phyloP scores from a whole-genome alignment of 2,329 filamentous ascomycete genomes.

The Paraconiothyrium sp. region DNA sequence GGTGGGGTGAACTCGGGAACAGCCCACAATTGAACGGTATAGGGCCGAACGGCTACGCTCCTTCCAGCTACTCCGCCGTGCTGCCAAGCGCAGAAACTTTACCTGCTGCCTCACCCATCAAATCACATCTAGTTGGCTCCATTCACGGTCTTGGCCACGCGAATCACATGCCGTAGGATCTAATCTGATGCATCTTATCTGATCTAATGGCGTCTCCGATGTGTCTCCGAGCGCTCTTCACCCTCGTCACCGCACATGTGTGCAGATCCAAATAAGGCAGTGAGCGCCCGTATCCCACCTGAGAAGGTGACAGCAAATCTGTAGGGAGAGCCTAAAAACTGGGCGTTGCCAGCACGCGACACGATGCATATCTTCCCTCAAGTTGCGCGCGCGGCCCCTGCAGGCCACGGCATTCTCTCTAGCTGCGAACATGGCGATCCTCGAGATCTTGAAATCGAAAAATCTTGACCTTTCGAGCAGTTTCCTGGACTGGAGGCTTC shows the following conservation, averaged over 20 bases:
- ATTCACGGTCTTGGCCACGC: neutral
- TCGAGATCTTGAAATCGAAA: constrained; percentile 1
- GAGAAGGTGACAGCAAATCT: neutral
- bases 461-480: neutral
- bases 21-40: neutral
- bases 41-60: neutral
- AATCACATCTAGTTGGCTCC: neutral
- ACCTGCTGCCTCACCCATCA: neutral
- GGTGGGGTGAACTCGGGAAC: neutral
- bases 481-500: constrained; percentile 4
- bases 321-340: neutral
- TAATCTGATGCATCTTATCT: constrained; percentile 21
- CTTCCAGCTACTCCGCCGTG: neutral
- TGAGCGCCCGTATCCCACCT: neutral
- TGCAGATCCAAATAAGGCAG: constrained; percentile 5
- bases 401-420: neutral
- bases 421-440: constrained; percentile 5
- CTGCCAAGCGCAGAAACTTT: constrained; percentile 10
- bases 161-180: constrained; percentile 4
- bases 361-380: neutral
- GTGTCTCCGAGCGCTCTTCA: constrained; percentile 10
- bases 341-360: neutral
- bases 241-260: constrained; percentile 5
- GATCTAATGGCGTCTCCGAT: constrained; percentile 9
- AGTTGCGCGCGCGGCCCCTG: neutral